A percentile compares a stretch with the other conserved stretches of the same genome.
phyloP scores from a whole-genome alignment of 805 yeast species.

The Candida insectalens region DNA sequence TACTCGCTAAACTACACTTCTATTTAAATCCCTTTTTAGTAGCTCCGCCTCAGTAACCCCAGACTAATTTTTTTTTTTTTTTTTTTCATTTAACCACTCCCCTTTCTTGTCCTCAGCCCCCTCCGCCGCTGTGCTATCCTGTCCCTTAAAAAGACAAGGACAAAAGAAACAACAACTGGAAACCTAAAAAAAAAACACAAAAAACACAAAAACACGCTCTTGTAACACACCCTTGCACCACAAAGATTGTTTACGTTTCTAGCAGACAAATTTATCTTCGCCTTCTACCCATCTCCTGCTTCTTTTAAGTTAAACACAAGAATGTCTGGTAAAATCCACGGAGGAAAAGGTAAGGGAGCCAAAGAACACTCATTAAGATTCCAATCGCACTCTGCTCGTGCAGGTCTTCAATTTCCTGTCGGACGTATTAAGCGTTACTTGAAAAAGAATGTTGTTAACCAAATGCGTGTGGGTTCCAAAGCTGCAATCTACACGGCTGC shows the following conservation, averaged over 20 bases:
- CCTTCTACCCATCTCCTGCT: too few relatives aligned
- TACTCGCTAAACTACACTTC: too few relatives aligned
- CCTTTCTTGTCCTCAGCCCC: too few relatives aligned
- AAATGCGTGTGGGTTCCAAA: conserved; percentile 61
- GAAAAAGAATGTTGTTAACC: conserved; percentile 77
- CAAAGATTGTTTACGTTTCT: not conserved
- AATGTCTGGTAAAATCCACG: conserved; percentile 80
- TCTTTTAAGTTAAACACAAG: too few relatives aligned
- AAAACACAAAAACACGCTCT: not conserved
- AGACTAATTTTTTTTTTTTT: not conserved
- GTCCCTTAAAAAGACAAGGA: too few relatives aligned
- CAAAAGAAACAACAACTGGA: too few relatives aligned
- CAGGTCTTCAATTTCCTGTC: conserved; percentile 94
- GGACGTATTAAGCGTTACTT: conserved; percentile 97
- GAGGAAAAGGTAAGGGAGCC: conserved; percentile 70
- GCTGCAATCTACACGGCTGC: conserved; percentile 93
- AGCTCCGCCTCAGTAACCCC: not conserved
- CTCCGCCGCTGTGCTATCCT: too few relatives aligned
- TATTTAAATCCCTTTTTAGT: too few relatives aligned
- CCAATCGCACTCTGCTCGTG: conserved; percentile 88
- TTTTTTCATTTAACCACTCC: not conserved
- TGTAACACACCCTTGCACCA: too few relatives aligned
- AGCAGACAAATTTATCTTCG: not conserved
- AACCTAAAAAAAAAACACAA: not conserved
- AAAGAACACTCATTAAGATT: conserved; percentile 46